A percentile compares a stretch with the other conserved stretches of the same genome.
Evolutionary conservation across 2,329 filamentous ascomycete genomes (phyloP).

Genomic region (Fusarium sp.): DNA sequence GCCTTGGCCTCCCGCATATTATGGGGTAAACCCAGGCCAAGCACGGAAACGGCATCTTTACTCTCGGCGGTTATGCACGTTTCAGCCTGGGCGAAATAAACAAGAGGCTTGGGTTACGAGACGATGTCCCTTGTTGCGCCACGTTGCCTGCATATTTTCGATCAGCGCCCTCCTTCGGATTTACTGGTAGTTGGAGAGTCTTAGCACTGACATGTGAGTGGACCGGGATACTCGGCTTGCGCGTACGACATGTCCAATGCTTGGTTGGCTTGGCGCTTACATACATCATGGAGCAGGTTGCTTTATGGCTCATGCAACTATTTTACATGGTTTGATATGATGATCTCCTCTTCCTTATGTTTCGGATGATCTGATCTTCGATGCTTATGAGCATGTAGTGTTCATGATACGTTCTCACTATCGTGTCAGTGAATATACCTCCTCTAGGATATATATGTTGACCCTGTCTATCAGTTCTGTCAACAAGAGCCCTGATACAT

Average conservation of each 20-base stretch:
- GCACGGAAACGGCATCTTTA: conserved; percentile 3
- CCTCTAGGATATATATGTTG: too few species aligned
- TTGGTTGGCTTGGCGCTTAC: conserved; percentile 1
- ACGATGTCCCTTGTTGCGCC: background rate
- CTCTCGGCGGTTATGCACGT: background rate
- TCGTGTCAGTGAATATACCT: background rate
- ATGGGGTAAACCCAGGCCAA: background rate
- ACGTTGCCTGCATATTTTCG: background rate
- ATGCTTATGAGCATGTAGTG: background rate
- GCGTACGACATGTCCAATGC: conserved; percentile 6
- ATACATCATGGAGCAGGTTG: background rate
- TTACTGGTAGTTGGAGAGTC: background rate
- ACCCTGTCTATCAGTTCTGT: background rate
- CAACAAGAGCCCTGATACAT: background rate
- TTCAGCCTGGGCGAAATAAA: background rate
- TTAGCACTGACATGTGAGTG: conserved; percentile 16
- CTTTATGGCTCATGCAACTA: background rate
- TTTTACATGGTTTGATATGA: background rate
- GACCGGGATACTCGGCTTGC: background rate
- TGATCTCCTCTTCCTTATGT: background rate
- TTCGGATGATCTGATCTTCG: background rate
- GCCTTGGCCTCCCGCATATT: background rate
- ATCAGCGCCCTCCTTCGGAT: background rate
- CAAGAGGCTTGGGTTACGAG: background rate
- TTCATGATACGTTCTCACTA: background rate